Evolutionary conservation across 768 basidiomycete species (phyloP), one percentile per base, ranked within the genome.

Genomic region (Punctularia strigosozonata): DNA sequence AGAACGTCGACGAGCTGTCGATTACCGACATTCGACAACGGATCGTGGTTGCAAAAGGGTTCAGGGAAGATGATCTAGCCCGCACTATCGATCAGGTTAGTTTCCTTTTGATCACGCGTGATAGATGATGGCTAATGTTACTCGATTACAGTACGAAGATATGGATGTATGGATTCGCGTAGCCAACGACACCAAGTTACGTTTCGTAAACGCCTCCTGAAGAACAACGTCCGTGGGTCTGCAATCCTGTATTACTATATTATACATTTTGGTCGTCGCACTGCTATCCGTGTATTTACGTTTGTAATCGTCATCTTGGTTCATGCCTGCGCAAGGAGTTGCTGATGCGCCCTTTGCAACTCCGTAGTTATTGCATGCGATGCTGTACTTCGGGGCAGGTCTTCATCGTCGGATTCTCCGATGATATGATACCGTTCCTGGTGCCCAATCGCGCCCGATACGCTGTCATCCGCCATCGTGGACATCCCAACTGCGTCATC

Each of bases 1-100:
- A 70, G 38, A 19, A 19, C 18, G 20, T 34, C 10, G 71, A 69
- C 15, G 83, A 87, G 50, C 59, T 95, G 43, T 74, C 77, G 6
- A 77, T 99, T 69, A 72, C 87, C 30, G 90, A 98, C 46, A 75
- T 98, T 41, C 75, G 92, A 23, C 77, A 81, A 34, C 75, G 91
- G 26, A 81, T 97, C 8, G 60, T 92, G 41, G 79, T 77, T 33
- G 78, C 77, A 47, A n/a, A n/a, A n/a, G 92, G 92, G 14, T 95
- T 82, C 60, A 97, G 89, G 12, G 94, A 99, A 55, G 77, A 71
- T 2, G 84, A 90, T 58, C 69, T 99, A 12, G 86, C 82, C 67
- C 80, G 87, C 44, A 86, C 88, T 1, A 81, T 97, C 37, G 50
- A 67, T 14, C 69, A 83, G 66, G 91, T 91, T 52, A 56, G 77